phyloP scores from a whole-genome alignment of 495 filamentous ascomycete genomes.

The Penicillium manginii region DNA sequence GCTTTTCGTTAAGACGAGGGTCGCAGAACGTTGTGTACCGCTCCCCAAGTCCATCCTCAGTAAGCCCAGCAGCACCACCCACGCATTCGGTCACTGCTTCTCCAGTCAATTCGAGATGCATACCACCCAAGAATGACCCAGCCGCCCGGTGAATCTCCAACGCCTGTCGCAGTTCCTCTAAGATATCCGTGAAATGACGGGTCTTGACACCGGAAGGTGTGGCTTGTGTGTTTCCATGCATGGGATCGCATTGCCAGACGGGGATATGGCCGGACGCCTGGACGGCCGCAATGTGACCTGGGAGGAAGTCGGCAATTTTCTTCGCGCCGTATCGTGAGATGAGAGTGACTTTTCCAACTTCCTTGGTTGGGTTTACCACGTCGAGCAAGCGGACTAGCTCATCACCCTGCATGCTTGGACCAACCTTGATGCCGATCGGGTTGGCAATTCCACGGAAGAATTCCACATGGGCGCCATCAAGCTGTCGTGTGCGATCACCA shows the following conservation, averaged over 20 bases:
- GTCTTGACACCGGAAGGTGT: slow-evolving; percentile 81
- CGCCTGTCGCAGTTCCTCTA: slow-evolving; percentile 79
- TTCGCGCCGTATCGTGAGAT: slow-evolving; percentile 91
- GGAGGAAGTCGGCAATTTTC: slow-evolving; percentile 71
- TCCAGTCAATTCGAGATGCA: slow-evolving; percentile 93
- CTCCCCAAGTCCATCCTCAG: slow-evolving; percentile 81
- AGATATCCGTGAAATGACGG: slow-evolving; percentile 81
- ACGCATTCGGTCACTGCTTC: slow-evolving; percentile 96
- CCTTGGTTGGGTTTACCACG: slow-evolving; percentile 78
- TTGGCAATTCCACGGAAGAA: slow-evolving; percentile 97
- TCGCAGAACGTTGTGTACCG: slow-evolving; percentile 97
- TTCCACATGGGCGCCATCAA: slow-evolving; percentile 91
- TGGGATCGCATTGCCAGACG: slow-evolving; percentile 98
- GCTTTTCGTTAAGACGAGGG: slow-evolving; percentile 94
- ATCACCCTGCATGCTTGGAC: slow-evolving; percentile 72
- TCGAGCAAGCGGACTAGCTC: slow-evolving; percentile 80
- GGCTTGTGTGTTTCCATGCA: slow-evolving; percentile 79
- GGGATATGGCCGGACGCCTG: slow-evolving; percentile 72
- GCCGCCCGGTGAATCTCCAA: slow-evolving; percentile 81
- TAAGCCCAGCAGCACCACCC: slow-evolving; percentile 85
- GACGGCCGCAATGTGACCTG: slow-evolving; percentile 84
- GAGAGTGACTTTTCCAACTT: slow-evolving; percentile 89
- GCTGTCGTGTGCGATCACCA: slow-evolving; percentile 90
- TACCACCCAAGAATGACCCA: slow-evolving; percentile 84
- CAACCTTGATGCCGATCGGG: slow-evolving; percentile 94